phyloP scores from a whole-genome alignment of 164 flowering plant species.

The Kingdonia uniflora region DNA sequence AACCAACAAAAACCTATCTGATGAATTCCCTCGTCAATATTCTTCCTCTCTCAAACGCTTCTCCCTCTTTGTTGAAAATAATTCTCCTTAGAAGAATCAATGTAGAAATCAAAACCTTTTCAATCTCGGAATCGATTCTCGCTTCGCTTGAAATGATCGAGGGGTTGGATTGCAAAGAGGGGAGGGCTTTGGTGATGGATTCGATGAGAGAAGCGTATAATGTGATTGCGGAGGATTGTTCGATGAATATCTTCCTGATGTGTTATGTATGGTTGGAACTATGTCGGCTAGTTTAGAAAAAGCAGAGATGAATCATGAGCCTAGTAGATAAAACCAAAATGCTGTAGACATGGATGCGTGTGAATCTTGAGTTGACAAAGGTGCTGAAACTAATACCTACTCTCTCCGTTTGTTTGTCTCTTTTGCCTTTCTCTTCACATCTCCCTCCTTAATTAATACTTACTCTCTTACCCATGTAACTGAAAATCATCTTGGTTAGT shows the following conservation, averaged over 20 bases:
- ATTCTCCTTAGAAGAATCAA: constrained; percentile 31
- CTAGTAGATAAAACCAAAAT: constrained; percentile 11
- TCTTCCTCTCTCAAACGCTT: constrained; percentile 25
- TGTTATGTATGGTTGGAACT: constrained; percentile 30
- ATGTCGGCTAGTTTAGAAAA: constrained; percentile 10
- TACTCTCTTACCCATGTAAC: too few relatives aligned
- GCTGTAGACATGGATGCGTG: constrained; percentile 4
- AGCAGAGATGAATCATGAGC: constrained; percentile 5
- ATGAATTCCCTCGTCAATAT: constrained; percentile 12
- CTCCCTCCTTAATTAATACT: too few relatives aligned
- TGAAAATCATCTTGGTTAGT: too few relatives aligned
- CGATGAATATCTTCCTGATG: constrained; percentile 51
- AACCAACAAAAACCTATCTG: constrained; percentile 18
- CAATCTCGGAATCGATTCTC: constrained; percentile 34
- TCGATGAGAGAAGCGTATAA: constrained; percentile 44
- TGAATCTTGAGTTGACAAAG: constrained; percentile 4
- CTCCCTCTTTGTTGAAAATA: constrained; percentile 25
- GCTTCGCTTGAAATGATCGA: constrained; percentile 34
- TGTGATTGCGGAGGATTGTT: constrained; percentile 44
- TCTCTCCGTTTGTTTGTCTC: too few relatives aligned
- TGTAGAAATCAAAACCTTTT: constrained; percentile 17
- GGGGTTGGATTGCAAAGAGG: constrained; percentile 21
- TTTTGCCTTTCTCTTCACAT: too few relatives aligned
- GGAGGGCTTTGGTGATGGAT: constrained; percentile 16
- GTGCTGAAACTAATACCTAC: constrained; percentile 8